Evolutionary conservation across 164 flowering plant species (phyloP), one percentile per base, ranked within the genome.

Genomic region (Piper longum): DNA sequence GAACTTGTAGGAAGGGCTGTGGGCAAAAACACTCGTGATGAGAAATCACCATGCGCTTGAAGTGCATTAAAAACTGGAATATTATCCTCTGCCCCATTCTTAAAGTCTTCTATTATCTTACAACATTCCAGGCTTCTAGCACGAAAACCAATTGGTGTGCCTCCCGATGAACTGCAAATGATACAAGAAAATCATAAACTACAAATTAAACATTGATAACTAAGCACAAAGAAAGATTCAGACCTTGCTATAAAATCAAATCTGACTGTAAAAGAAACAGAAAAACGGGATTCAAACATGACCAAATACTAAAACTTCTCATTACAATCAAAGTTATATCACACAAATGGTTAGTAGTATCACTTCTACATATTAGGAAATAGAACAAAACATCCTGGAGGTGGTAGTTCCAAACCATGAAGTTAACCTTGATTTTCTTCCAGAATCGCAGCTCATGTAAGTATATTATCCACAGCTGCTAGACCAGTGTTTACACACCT

Each of bases 51-150:
- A 51, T 77, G 68, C 16, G 71, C 70, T 59, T 72, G 74, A 66
- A 70, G 62, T 57, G 73, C 54, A 17, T 77, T 73, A 55, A 84
- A 75, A 73, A 62, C 60, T 43, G 80, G 70, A 59, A 72, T 72
- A 4, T 75, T 81, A 70, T 73, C 76, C 75, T 64, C 80, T 60
- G 72, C 70, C 3, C 66, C 57, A 52, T 64, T 68, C 62, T 57
- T 63, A 45, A 82, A 66, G 71, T 83, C 82, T 70, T 84, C 92
- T 65, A 74, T 74, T 40, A 80, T 85, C 70, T 79, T 16, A 40
- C 72, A 67, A 43, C 66, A 43, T 14, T 81, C 85, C 52, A 75
- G 78, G 71, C 79, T 80, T 43, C 68, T 77, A 63, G 57, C 52
- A 56, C 69, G 62, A 43, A 67, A 69, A 54, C 68, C 71, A 61